A percentile compares a stretch with the other conserved stretches of the same genome.
Conservation (phyloP, 306 rosid genomes). For the Trifolium subterraneum region DNA sequence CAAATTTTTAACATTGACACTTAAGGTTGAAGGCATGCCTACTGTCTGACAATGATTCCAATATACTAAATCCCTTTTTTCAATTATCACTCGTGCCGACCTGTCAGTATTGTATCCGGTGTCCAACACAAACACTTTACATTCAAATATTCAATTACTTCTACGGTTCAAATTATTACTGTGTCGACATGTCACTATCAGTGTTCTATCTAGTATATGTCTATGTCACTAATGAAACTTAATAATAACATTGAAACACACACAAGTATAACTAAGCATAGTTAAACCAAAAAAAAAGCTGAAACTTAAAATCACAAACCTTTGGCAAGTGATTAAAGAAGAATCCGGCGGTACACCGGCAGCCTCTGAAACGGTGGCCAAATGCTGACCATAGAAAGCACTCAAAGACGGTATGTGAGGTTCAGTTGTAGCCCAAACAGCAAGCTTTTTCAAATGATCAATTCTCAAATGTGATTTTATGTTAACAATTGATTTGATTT, state of each 20-base stretch:
- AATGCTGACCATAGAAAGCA: constrained; percentile 68
- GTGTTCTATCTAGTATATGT: neutral
- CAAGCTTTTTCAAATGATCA: constrained; percentile 64
- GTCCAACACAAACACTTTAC: neutral
- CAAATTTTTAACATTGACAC: neutral
- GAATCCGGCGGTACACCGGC: constrained; percentile 54
- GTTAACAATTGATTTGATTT: constrained; percentile 45
- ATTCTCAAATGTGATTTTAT: constrained; percentile 55
- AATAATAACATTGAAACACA: constrained; percentile 16
- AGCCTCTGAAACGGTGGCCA: constrained; percentile 63
- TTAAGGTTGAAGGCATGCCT: no score
- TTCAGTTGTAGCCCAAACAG: constrained; percentile 62
- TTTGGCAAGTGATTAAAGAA: constrained; percentile 67
- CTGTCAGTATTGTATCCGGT: no score
- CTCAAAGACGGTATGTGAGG: constrained; percentile 63
- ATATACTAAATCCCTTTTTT: no score
- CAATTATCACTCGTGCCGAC: no score
- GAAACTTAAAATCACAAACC: constrained; percentile 43
- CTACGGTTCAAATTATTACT: neutral
- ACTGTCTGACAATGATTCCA: no score
- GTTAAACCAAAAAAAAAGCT: neutral
- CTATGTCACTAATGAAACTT: neutral
- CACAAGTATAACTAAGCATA: neutral
- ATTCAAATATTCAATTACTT: neutral
- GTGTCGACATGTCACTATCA: neutral